Evolutionary conservation across 2,329 filamentous ascomycete species (phyloP).

Genomic region (Geosmithia flava): DNA sequence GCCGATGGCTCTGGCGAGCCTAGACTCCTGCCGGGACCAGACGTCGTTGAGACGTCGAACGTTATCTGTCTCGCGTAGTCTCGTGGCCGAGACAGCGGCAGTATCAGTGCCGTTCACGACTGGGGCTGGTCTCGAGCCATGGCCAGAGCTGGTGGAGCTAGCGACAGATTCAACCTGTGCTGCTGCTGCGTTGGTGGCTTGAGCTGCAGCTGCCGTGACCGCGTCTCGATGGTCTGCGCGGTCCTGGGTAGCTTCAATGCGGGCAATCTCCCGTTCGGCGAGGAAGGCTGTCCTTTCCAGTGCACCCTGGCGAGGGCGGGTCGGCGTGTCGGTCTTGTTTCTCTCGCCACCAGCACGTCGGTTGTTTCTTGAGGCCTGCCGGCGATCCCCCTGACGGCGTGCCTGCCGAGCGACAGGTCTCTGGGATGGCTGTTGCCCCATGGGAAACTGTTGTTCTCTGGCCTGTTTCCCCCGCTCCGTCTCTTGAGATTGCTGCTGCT

Average conservation of each 20-base stretch:
- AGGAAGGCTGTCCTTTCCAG: conserved; percentile 35
- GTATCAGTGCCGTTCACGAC: too few relatives aligned
- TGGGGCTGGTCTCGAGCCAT: too few relatives aligned
- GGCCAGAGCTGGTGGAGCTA: too few relatives aligned
- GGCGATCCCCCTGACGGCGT: neutral
- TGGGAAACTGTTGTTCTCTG: neutral
- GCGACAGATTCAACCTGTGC: too few relatives aligned
- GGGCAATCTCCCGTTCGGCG: conserved; percentile 38
- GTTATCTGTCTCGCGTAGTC: conserved; percentile 32
- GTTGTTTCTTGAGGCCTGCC: neutral
- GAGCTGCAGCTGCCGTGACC: conserved; percentile 15
- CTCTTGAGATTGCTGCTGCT: neutral
- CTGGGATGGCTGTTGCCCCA: neutral
- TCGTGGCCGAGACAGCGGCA: conserved; percentile 6
- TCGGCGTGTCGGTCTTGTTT: neutral
- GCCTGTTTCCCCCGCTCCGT: too few relatives aligned
- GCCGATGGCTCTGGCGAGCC: conserved; percentile 24
- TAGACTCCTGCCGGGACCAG: conserved; percentile 40
- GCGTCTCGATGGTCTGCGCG: conserved; percentile 37
- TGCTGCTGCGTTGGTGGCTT: conserved; percentile 6
- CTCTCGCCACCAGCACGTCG: neutral
- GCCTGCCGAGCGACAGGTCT: neutral
- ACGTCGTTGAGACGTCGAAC: conserved; percentile 41
- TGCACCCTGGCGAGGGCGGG: conserved; percentile 4
- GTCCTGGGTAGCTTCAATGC: conserved; percentile 36